Evolutionary conservation across 306 rosid genomes (phyloP).

Genomic region (Gynostemma pentaphyllum): DNA sequence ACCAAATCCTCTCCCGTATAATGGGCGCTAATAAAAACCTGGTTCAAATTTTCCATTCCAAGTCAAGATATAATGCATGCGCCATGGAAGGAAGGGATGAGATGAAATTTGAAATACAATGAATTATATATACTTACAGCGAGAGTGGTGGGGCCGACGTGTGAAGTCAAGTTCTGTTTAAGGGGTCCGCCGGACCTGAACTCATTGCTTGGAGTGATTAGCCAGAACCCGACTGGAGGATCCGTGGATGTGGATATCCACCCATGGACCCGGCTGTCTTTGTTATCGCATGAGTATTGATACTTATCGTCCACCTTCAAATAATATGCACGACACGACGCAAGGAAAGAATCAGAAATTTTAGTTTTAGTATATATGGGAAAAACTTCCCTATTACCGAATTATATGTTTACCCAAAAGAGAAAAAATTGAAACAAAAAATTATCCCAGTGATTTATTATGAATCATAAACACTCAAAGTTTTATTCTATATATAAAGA

Average conservation of each 20-base stretch:
- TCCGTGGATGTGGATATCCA: conserved; percentile 25
- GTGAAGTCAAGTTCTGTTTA: conserved; percentile 89
- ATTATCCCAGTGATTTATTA: too few relatives aligned
- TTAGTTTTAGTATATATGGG: too few relatives aligned
- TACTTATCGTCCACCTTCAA: conserved; percentile 40
- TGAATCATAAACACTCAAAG: too few relatives aligned
- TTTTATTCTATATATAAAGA: too few relatives aligned
- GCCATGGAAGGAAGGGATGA: background rate
- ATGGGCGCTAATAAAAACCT: conserved; percentile 41
- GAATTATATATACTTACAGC: conserved; percentile 40
- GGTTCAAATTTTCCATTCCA: background rate
- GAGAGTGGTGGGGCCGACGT: conserved; percentile 83
- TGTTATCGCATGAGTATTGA: conserved; percentile 33
- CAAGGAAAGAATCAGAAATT: background rate
- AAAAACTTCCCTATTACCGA: too few relatives aligned
- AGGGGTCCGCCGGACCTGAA: conserved; percentile 68
- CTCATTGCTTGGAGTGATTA: conserved; percentile 34
- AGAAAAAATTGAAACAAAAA: too few relatives aligned
- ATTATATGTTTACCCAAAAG: too few relatives aligned
- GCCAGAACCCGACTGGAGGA: conserved; percentile 32
- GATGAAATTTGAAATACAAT: too few relatives aligned
- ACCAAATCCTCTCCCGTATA: conserved; percentile 36
- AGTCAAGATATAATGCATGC: too few relatives aligned
- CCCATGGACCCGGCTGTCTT: conserved; percentile 30
- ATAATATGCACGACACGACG: background rate